Base-by-base conservation (phyloP, 441 rosid species). In the Breynia disticha region DNA sequence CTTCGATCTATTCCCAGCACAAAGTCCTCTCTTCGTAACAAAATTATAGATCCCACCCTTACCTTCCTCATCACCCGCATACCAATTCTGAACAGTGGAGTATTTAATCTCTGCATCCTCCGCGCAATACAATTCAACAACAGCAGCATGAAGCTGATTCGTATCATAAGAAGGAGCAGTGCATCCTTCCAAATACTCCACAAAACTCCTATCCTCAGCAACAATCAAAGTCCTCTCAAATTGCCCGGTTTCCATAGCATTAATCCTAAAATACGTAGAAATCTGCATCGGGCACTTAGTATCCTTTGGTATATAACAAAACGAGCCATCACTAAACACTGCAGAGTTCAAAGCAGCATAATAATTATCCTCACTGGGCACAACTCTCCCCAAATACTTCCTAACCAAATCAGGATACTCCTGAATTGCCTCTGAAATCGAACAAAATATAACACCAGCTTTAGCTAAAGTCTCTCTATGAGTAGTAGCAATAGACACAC, bases 151-250 rank as follows among this genome's bases (percentile, higher is more conserved):
- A 61, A 91, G 94, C 77, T 87, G 94, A 61, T 91, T 88, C 39
- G 62, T 78, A 49, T 91, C 96, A 59, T 86, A 87, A 7, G 95
- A 84, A 52, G 97, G 95, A 4, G 95, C 98, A 0, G 98, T 91
- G 41, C 97, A 91, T 5, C 98, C 98, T 68, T 91, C 98, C 67
- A 88, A 60, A 66, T 91, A 91, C 79, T 91, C 97, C 64, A 91
- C 95, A 45, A 78, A 88, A 48, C 95, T 86, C 62, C 82, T 73
- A 56, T 86, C 98, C 9, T 88, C 95, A 0, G 97, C 98, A 62
- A 91, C 95, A 32, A 91, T 88, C 79, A 91, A 67, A 12, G 98
- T 88, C 81, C 98, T 86, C 81, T 91, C 98, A 11, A 88, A 91
- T 67, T 91, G 98, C 41, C 98, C 98, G 0, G 97, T 91, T 63